Percentiles rank a stretch among this genome's conserved stretches.
phyloP scores from a whole-genome alignment of 2,329 filamentous ascomycete genomes.

The Phyllosticta citribraziliensis region DNA sequence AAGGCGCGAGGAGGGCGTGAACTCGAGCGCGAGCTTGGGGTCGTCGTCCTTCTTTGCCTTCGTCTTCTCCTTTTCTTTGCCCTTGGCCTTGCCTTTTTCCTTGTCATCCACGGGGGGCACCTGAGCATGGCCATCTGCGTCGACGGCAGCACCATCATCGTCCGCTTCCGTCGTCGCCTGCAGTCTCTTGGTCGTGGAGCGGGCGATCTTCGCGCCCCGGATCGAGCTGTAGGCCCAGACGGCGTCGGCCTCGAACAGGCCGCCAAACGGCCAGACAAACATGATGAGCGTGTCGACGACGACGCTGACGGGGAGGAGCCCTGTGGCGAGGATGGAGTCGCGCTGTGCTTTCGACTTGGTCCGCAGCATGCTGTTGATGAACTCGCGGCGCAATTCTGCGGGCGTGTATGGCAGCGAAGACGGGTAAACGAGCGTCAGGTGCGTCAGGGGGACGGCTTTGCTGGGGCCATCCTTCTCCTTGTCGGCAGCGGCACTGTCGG shows the following conservation, averaged over 20 bases:
- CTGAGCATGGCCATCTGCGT: slow-evolving; percentile 4
- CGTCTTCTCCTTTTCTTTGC: background rate
- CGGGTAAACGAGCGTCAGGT: slow-evolving; percentile 34
- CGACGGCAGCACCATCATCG: slow-evolving; percentile 10
- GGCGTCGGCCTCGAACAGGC: slow-evolving; percentile 25
- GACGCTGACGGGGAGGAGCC: slow-evolving; percentile 27
- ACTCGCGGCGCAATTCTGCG: slow-evolving; percentile 30
- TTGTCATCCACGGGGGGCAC: slow-evolving; percentile 12
- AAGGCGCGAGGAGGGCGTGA: slow-evolving; percentile 27
- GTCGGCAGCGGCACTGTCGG: background rate
- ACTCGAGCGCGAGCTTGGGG: slow-evolving; percentile 23
- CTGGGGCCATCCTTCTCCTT: slow-evolving; percentile 15
- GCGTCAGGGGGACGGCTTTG: slow-evolving; percentile 29
- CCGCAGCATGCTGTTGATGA: slow-evolving; percentile 32
- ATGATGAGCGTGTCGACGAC: slow-evolving; percentile 25
- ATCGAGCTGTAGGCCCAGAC: slow-evolving; percentile 35
- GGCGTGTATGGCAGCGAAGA: slow-evolving; percentile 18
- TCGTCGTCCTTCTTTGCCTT: slow-evolving; percentile 11
- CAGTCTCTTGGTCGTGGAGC: slow-evolving; percentile 31
- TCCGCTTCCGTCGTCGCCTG: slow-evolving; percentile 13
- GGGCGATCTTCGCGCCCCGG: slow-evolving; percentile 32
- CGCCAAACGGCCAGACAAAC: slow-evolving; percentile 30
- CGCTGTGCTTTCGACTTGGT: slow-evolving; percentile 33
- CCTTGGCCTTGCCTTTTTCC: slow-evolving; percentile 14
- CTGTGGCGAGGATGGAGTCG: slow-evolving; percentile 34